phyloP scores from a whole-genome alignment of 495 filamentous ascomycete genomes.

The Neurospora cerealis region DNA sequence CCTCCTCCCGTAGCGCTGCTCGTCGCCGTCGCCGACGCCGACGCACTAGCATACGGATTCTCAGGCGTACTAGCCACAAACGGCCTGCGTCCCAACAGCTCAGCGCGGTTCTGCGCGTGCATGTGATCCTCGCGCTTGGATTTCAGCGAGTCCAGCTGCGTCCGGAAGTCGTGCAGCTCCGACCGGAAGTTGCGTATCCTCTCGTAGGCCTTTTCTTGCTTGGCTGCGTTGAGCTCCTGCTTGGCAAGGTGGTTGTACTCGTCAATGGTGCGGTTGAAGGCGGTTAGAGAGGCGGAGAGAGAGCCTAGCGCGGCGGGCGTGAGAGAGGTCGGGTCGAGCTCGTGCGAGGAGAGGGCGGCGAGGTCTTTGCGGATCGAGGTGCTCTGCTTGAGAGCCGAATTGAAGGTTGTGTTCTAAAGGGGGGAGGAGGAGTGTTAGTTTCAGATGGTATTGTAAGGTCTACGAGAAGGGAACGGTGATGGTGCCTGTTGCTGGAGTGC shows the following conservation, averaged over 20 bases:
- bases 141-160: constrained; percentile 68
- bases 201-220: constrained; percentile 83
- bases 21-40: constrained; percentile 40
- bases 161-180: constrained; percentile 69
- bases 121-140: constrained; percentile 62
- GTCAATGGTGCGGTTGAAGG: constrained; percentile 84
- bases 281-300: constrained; percentile 70
- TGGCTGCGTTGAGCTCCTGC: constrained; percentile 74
- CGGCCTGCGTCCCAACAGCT: constrained; percentile 84
- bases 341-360: constrained; percentile 56
- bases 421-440: neutral
- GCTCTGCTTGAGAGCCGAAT: constrained; percentile 88
- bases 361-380: constrained; percentile 81
- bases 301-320: constrained; percentile 32
- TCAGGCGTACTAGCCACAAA: constrained; percentile 83
- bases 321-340: constrained; percentile 41
- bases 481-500: neutral
- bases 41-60: constrained; percentile 62
- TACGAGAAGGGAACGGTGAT: neutral
- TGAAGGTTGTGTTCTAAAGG: constrained; percentile 77
- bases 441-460: neutral
- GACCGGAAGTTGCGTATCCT: constrained; percentile 75
- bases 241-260: constrained; percentile 81
- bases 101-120: constrained; percentile 62
- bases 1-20: constrained; percentile 8